Conservation (phyloP, 139 green algal species). For the Marvania coccoides region DNA sequence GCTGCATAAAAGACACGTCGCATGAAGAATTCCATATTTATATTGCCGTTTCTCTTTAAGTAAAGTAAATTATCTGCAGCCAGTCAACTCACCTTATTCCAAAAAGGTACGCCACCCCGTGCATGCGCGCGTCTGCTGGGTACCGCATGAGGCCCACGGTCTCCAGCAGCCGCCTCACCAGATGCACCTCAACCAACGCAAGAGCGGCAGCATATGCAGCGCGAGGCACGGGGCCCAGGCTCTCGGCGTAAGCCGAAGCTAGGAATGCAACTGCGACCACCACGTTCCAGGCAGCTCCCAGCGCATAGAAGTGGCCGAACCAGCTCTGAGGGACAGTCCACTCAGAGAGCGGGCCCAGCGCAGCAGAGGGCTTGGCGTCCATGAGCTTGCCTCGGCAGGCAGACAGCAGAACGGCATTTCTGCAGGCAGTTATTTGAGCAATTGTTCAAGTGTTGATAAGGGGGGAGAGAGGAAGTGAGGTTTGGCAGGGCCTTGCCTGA, state of each 20-base stretch:
- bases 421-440: constrained; percentile 2
- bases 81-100: constrained; percentile 37
- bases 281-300: constrained; percentile 33
- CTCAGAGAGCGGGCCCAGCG: constrained; percentile 38
- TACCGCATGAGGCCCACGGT: constrained; percentile 43
- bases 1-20: constrained; percentile 11
- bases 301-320: constrained; percentile 70
- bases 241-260: neutral
- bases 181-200: constrained; percentile 47
- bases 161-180: constrained; percentile 48
- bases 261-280: neutral
- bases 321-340: constrained; percentile 56
- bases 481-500: constrained; percentile 37
- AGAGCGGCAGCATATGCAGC: neutral
- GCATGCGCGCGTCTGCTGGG: constrained; percentile 52
- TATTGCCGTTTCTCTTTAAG: constrained; percentile 22
- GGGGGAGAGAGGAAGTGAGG: neutral
- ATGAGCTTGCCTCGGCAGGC: constrained; percentile 51
- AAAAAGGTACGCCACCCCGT: constrained; percentile 72
- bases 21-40: constrained; percentile 52
- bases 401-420: constrained; percentile 33
- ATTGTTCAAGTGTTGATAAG: neutral
- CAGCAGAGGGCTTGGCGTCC: constrained; percentile 17
- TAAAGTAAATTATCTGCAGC: constrained; percentile 32
- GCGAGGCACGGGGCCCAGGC: neutral